These are phyloP conservation scores for Yamadazyma kitorensis DNA, from an alignment of 805 yeast species.

Conservation along the genomic window DNA sequence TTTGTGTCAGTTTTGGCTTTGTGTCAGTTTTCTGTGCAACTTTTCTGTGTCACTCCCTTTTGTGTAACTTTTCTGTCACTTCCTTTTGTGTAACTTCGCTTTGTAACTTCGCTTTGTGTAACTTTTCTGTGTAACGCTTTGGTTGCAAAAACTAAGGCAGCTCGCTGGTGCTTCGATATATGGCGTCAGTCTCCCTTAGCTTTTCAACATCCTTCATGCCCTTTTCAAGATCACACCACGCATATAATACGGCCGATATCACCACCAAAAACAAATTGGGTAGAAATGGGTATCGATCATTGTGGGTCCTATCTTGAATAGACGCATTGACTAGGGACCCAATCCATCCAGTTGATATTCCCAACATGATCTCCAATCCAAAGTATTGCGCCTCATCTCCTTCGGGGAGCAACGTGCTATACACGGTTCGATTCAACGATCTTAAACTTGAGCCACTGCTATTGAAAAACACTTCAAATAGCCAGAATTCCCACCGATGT, in stretches of 20 bases:
- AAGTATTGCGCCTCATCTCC: constrained; percentile 44
- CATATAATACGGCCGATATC: constrained; percentile 22
- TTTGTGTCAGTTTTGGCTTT: no score
- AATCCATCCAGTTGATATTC: constrained; percentile 42
- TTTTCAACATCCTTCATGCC: constrained; percentile 27
- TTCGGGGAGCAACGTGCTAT: constrained; percentile 36
- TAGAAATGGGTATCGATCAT: constrained; percentile 35
- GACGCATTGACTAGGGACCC: constrained; percentile 36
- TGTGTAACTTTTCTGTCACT: no score
- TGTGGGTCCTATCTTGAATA: constrained; percentile 38
- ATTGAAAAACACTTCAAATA: constrained; percentile 35
- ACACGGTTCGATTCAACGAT: constrained; percentile 33
- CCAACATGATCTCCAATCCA: constrained; percentile 40
- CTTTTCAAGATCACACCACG: constrained; percentile 25
- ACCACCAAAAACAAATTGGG: constrained; percentile 31
- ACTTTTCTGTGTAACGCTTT: no score
- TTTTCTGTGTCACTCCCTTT: no score
- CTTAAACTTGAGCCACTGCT: constrained; percentile 34
- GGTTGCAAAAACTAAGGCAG: no score
- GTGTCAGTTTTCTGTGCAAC: no score
- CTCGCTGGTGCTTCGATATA: background rate
- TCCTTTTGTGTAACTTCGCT: no score
- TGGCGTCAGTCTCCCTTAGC: constrained; percentile 2
- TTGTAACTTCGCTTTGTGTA: no score
- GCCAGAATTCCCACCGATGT: constrained; percentile 43